phyloP scores from a whole-genome alignment of 2,329 filamentous ascomycete genomes.

The Triangularia verruculosa region DNA sequence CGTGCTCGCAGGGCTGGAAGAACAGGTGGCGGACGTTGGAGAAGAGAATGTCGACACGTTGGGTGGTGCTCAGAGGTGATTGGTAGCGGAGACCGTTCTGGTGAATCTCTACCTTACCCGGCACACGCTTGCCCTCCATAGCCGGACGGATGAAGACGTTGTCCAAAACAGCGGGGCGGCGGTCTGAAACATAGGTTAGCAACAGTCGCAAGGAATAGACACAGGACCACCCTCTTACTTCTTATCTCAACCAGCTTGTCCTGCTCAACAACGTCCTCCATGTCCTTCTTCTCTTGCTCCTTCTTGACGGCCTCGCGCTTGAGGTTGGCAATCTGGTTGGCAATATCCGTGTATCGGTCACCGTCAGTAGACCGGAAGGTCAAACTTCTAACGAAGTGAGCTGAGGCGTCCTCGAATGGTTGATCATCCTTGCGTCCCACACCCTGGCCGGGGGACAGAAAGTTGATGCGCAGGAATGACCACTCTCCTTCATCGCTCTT shows the following conservation, averaged over 20 bases:
- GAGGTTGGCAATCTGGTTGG: constrained; percentile 90
- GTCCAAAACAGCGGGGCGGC: constrained; percentile 83
- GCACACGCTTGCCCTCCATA: constrained; percentile 93
- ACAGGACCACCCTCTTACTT: constrained; percentile 57
- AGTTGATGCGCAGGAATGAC: constrained; percentile 93
- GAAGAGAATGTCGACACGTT: constrained; percentile 90
- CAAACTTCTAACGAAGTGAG: constrained; percentile 92
- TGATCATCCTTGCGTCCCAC: constrained; percentile 97
- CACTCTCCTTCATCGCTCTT: constrained; percentile 96
- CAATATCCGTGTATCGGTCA: constrained; percentile 84
- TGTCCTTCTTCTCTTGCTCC: constrained; percentile 98
- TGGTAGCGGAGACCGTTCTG: constrained; percentile 98
- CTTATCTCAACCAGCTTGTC: constrained; percentile 94
- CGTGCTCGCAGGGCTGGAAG: constrained; percentile 95
- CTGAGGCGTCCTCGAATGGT: constrained; percentile 92
- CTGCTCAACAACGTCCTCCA: constrained; percentile 98
- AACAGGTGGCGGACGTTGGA: constrained; percentile 98
- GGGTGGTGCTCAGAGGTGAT: constrained; percentile 73
- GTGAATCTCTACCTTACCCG: constrained; percentile 94
- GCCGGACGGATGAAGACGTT: constrained; percentile 95
- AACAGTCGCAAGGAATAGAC: neutral
- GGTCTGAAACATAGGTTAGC: constrained; percentile 54
- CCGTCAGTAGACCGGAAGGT: constrained; percentile 92
- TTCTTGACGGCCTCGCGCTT: constrained; percentile 89
- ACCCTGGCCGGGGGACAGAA: constrained; percentile 93